Percentiles rank a stretch among this genome's conserved stretches.
Evolutionary conservation across 257 asterid genomes (phyloP).

Genomic region (Rehmannia glutinosa): DNA sequence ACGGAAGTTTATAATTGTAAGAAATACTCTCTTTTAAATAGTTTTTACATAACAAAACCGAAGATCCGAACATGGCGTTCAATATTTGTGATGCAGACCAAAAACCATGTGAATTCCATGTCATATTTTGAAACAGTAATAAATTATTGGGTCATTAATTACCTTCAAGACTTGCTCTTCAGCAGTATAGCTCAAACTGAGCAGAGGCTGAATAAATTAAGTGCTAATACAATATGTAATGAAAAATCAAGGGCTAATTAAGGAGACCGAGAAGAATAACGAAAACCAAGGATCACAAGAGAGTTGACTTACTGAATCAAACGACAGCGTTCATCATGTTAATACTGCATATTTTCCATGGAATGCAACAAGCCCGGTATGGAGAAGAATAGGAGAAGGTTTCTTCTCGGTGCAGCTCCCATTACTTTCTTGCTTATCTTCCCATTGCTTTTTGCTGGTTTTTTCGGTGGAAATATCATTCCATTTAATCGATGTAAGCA

Average conservation of each 20-base stretch:
- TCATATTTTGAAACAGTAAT: neutral
- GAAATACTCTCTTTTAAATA: too few species aligned
- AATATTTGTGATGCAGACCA: too few species aligned
- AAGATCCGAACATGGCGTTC: too few species aligned
- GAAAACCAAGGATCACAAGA: neutral
- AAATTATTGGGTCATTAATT: too few species aligned
- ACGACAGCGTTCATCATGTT: neutral
- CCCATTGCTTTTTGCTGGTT: constrained; percentile 5
- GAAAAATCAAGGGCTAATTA: neutral
- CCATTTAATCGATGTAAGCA: too few species aligned
- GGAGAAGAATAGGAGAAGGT: constrained; percentile 15
- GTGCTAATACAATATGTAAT: neutral
- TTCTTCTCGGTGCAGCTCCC: constrained; percentile 13
- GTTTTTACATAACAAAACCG: too few species aligned
- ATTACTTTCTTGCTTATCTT: constrained; percentile 10
- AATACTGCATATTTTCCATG: too few species aligned
- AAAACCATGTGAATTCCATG: too few species aligned
- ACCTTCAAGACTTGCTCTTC: neutral
- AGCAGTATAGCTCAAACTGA: too few species aligned
- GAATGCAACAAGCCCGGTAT: neutral
- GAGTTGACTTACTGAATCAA: neutral
- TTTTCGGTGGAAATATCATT: neutral
- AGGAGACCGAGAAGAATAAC: neutral
- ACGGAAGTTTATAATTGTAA: too few species aligned
- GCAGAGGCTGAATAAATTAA: neutral